Evolutionary conservation across 1,284 basidiomycete species (phyloP), one percentile per base, ranked within the genome.

Genomic region (Agroathelia rolfsii): DNA sequence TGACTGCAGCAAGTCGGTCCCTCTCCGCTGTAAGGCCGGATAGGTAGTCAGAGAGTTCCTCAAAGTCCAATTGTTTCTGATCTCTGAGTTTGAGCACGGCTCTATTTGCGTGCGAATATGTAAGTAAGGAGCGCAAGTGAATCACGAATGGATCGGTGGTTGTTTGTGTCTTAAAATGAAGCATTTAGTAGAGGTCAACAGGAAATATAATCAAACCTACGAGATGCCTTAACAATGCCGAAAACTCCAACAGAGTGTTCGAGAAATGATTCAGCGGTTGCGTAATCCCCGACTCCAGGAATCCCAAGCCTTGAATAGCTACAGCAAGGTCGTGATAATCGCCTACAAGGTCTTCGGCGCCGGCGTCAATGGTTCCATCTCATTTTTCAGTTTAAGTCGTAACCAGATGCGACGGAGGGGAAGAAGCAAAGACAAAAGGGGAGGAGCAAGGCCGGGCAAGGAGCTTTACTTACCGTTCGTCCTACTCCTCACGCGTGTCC

Each of bases 21-120:
- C 94, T 80, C 59, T 98, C 94, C 6, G 76, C 68, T 0, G 88
- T 92, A 18, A 96, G 77, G 5, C 83, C 84, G 2, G 87, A 87
- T 5, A 99, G 69, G 56, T 98, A 98, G 36, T 92, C 87, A 4
- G 90, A 93, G 4, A 97, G 73, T 51, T 97, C 94, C 58, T 99
- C 94, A 46, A 97, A 96, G 54, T 99, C 94, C 34, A 97, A 76
- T 56, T 99, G 95, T 57, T 97, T 98, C 59, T 97, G 90, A 55
- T 98, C 95, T 28, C 95, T 79, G 21, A 96, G 69, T 56, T 89
- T 94, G 40, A 99, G 72, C 4, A 96, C 88, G 6, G 80, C 77
- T 32, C 87, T 78, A 48, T 97, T 94, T 16, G 89, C 79, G 44
- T 85, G 75, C 0, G 90, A 84, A 53, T 96, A 97, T 6, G 79